Evolutionary conservation across 331 rosid genomes (phyloP), one percentile per base, ranked within the genome.

Genomic region (Quercus tomentella): DNA sequence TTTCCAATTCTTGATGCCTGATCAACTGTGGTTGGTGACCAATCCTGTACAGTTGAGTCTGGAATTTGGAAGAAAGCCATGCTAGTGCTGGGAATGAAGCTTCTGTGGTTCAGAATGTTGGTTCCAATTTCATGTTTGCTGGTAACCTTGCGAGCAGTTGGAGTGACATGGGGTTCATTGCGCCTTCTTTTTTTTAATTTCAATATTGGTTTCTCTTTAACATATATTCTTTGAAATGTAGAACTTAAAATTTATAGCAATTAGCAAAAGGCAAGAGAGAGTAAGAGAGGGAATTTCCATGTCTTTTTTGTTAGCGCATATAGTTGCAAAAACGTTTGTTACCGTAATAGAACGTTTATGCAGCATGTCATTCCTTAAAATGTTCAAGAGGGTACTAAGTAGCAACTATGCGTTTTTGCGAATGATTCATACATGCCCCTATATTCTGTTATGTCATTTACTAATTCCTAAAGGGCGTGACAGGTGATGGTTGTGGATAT

Each of bases 51-150:
- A 23, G 57, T 54, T 78, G 79, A 70, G 77, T 25, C 66, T 54
- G 72, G 72, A 75, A 69, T 86, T 67, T 76, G 15, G 86, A 83
- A 78, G 86, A 76, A 72, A 45, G 73, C 81, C 83, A 78, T 68
- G 77, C 78, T 76, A 75, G 22, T 76, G 75, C 60, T 69, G 92
- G 97, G 93, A 92, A 89, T 92, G 97, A 90, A 92, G 97, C 93
- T 41, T 41, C 45, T 73, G 79, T 84, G 97, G 97, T 92, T 88
- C 97, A 86, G 93, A 92, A 87, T 73, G 69, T 82, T 33, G 76
- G 37, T 67, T 68, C 66, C 74, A 35, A 73, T 70, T 49, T 62
- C 76, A 58, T 26, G 76, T 82, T 73, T 86, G 81, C 83, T 74
- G 78, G 63, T 16, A 45, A 55, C 82, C 83, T 49, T 78, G 84